Conservation (phyloP, 2,329 filamentous ascomycete genomes). For the Lachnellula cervina region DNA sequence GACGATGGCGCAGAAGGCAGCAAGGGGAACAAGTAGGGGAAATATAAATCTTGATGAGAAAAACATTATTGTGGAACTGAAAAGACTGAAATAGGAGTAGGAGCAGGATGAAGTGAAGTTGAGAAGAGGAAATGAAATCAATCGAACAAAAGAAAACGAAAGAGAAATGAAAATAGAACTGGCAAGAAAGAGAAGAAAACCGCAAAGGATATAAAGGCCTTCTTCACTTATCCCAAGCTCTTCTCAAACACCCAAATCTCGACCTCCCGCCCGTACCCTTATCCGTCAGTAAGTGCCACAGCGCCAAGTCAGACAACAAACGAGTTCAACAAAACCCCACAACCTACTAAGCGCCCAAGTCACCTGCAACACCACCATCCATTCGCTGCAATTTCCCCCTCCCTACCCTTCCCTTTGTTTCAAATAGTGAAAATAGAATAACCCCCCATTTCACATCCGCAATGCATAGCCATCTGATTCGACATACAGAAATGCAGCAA, state of each 20-base stretch:
- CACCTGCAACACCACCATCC: no score
- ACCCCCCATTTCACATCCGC: neutral
- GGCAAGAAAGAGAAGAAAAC: neutral
- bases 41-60: conserved; percentile 1
- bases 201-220: neutral
- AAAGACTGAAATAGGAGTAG: conserved; percentile 1
- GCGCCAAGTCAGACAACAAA: conserved; percentile 16
- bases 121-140: no score
- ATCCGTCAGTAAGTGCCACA: conserved; percentile 4
- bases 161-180: neutral
- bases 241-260: no score
- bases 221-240: no score
- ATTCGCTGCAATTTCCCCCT: no score
- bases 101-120: no score
- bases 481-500: neutral
- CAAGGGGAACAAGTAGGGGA: conserved; percentile 5
- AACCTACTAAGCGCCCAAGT: neutral
- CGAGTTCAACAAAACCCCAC: conserved; percentile 4
- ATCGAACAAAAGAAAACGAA: no score
- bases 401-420: no score
- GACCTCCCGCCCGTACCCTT: no score
- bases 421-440: no score
- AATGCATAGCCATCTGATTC: neutral
- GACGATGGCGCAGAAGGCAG: conserved; percentile 4
- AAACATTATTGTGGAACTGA: neutral